These are phyloP conservation scores for Cystobasidiaceae sp. DNA, from an alignment of 1,284 basidiomycete genomes.

Conservation along the genomic window DNA sequence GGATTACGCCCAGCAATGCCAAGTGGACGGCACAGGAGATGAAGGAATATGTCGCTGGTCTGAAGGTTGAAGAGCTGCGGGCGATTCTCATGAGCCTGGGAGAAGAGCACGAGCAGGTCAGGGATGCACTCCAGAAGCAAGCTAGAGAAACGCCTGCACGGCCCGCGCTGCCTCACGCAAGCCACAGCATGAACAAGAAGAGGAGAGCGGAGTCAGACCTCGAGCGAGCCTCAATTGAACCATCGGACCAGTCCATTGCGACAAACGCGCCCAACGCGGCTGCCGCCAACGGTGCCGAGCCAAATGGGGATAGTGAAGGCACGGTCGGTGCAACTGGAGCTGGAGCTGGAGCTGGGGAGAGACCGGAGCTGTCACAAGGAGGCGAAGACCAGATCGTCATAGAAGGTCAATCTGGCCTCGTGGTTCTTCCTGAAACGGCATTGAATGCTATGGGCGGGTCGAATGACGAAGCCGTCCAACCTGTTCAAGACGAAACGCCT, in stretches of 20 bases:
- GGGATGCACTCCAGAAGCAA: conserved; percentile 6
- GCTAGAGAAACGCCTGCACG: not conserved
- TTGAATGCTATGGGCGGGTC: not conserved
- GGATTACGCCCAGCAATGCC: too few relatives aligned
- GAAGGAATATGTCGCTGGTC: not conserved
- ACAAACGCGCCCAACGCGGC: too few relatives aligned
- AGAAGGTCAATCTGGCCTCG: conserved; percentile 10
- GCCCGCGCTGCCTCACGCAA: not conserved
- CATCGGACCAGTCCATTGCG: too few relatives aligned
- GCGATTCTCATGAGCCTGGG: not conserved
- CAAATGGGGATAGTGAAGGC: not conserved
- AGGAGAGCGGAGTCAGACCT: conserved; percentile 8
- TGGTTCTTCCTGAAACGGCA: not conserved
- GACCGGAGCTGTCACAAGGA: not conserved
- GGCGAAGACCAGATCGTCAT: not conserved
- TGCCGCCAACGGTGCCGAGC: not conserved
- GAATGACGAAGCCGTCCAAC: not conserved
- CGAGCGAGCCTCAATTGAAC: too few relatives aligned
- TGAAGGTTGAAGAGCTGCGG: not conserved
- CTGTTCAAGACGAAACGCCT: too few relatives aligned
- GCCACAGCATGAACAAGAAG: conserved; percentile 25
- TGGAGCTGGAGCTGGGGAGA: not conserved
- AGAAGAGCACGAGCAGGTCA: not conserved
- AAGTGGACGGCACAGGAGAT: too few relatives aligned
- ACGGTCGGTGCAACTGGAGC: not conserved